Evolutionary conservation across 1,139 yeast genomes (phyloP), one percentile per base, ranked within the genome.

Genomic region (Hanseniaspora sp.): DNA sequence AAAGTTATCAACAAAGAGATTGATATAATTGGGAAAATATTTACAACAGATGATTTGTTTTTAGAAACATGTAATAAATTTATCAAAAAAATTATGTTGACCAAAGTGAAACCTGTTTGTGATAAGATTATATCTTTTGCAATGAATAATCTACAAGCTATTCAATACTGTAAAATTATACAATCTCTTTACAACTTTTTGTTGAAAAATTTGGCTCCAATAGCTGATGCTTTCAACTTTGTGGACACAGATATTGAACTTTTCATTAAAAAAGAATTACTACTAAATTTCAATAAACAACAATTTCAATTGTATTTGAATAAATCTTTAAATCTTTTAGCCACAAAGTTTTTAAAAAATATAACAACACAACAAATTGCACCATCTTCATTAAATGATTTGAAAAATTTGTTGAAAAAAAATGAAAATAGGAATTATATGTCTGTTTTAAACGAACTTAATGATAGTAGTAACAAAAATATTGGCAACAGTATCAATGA

Each of bases 1-100:
- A 39, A 23, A 9, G 39, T 41, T n/a, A 48, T 51, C 3, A 30
- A 51, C n/a, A 51, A 39, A 28, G 54, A 51, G 31, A 51, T 46
- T 15, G 48, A 23, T 7, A 51, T 51, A n/a, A 51, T 51, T 31
- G 38, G 35, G 9, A 51, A 39, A 23, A 51, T 51, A 5, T 51
- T 51, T 37, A 34, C 45, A 18, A 35, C 44, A 9, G 45, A 51
- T 38, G 15, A 23, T 1, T 28, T 51, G 3, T 51, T 37, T 33
- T 6, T 34, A 18, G 39, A 37, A 11, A 44, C 54, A 7, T 37
- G 42, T 5, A 42, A 40, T 12, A 51, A 38, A 11, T 23, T 51
- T 11, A 51, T 51, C 2, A 23, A 37, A 9, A 51, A 44, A 39
- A 38, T 42, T 5, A 13, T 51, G 17, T 30, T 51, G 5, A 23